Evolutionary conservation across 805 yeast genomes (phyloP), one percentile per base, ranked within the genome.

Genomic region (Ogataea saltuana): DNA sequence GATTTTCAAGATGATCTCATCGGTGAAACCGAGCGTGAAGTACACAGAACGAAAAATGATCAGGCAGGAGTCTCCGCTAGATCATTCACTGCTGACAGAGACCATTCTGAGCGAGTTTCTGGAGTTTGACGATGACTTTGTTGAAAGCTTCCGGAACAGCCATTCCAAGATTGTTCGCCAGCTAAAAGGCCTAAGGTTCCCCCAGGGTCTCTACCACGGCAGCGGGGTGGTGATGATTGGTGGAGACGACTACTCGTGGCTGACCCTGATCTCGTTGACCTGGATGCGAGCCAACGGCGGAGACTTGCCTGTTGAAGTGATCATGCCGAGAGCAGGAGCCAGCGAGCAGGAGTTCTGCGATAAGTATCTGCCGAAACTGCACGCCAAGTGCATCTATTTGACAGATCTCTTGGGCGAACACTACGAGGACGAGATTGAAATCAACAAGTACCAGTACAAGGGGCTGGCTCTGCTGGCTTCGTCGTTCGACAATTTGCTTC

Each of bases 181-280:
- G 28, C 59, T 81, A 58, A 78, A 79, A 5, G 57, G 44, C 16
- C 21, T 54, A 11, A 33, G 41, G 12, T 50, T 52, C 26, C 57
- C 60, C 4, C 31, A 69, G 46, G 61, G 67, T 4, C 49, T 76
- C 9, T 77, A 74, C 55, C 56, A 60, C 4, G 76, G 80, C 1
- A 65, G 73, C 49, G 85, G 85, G 13, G 74, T 78, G 8, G 84
- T 79, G 2, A 77, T 71, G 55, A 82, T 79, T 33, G 85, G 83
- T 8, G 85, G 85, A 28, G 84, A 82, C 6, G 70, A 71, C 42
- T 71, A 62, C 49, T 59, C 71, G 13, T 71, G 82, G 78, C 56
- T 79, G 37, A 72, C 82, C 1, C 55, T 80, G 27, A 58, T 78
- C 13, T 74, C 74, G 0, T 56, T 71, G 25, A 67, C 68, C 42